These are phyloP conservation scores for Ophiostoma populinum DNA, from an alignment of 2,329 filamentous ascomycete species.

Conservation along the genomic window DNA sequence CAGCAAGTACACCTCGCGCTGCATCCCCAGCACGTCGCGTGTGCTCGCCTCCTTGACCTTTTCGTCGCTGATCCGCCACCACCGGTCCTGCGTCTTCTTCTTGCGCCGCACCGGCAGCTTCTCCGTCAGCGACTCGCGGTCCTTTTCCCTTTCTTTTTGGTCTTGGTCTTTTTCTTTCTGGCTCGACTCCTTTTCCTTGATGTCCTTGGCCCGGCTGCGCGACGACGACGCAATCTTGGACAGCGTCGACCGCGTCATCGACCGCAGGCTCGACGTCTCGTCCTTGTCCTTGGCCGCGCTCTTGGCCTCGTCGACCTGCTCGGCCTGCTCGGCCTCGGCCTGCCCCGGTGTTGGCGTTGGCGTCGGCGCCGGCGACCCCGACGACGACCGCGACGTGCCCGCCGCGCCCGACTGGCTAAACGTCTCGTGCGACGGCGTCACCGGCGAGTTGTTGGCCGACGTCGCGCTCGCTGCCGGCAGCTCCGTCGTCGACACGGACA, in stretches of 20 bases:
- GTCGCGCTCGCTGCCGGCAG: slow-evolving; percentile 19
- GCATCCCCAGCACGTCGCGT: slow-evolving; percentile 77
- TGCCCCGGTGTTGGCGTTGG: slow-evolving; percentile 15
- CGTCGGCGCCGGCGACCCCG: background rate
- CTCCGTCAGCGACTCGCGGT: slow-evolving; percentile 3
- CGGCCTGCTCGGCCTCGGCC: slow-evolving; percentile 11
- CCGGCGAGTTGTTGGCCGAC: background rate
- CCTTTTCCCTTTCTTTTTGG: too few species aligned
- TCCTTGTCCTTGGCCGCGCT: slow-evolving; percentile 22
- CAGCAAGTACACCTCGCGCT: slow-evolving; percentile 85
- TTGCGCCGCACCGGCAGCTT: slow-evolving; percentile 12
- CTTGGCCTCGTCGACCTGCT: slow-evolving; percentile 16
- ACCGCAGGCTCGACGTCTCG: slow-evolving; percentile 35
- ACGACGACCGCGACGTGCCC: too few species aligned
- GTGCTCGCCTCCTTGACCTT: slow-evolving; percentile 93
- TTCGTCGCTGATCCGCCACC: slow-evolving; percentile 98
- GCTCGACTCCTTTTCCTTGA: too few species aligned
- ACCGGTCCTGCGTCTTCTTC: slow-evolving; percentile 49
- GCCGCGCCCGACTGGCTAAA: too few species aligned
- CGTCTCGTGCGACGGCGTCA: slow-evolving; percentile 1
- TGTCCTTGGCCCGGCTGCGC: too few species aligned
- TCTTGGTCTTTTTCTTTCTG: too few species aligned
- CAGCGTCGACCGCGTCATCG: slow-evolving; percentile 37
- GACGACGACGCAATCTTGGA: slow-evolving; percentile 26
- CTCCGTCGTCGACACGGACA: slow-evolving; percentile 29